phyloP scores from a whole-genome alignment of 768 basidiomycete species.

The Mycena latifolia region DNA sequence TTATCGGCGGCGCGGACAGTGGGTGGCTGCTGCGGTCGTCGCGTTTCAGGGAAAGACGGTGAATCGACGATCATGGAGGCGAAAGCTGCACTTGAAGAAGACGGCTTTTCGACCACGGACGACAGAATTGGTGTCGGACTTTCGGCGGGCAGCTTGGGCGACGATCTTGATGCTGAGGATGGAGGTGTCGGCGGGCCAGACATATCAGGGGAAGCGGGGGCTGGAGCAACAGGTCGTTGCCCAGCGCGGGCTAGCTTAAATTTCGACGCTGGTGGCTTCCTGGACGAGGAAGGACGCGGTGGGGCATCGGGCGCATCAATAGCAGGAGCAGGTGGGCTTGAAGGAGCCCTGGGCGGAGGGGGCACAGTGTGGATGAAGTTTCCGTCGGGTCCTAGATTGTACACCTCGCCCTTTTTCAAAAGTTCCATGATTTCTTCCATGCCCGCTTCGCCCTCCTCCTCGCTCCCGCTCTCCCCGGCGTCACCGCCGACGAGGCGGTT shows the following conservation, averaged over 20 bases:
- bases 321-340: constrained; percentile 12
- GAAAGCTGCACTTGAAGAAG: constrained; percentile 11
- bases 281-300: constrained; percentile 43
- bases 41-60: constrained; percentile 50
- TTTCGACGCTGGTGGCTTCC: constrained; percentile 57
- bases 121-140: constrained; percentile 16
- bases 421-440: constrained; percentile 64
- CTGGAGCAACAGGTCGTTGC: constrained; percentile 7
- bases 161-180: constrained; percentile 45
- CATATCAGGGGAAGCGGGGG: constrained; percentile 13
- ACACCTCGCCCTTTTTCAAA: constrained; percentile 62
- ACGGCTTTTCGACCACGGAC: constrained; percentile 32
- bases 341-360: constrained; percentile 20
- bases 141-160: constrained; percentile 47
- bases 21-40: constrained; percentile 32
- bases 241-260: constrained; percentile 60
- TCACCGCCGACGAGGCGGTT: constrained; percentile 64
- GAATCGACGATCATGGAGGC: constrained; percentile 52
- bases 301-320: constrained; percentile 29
- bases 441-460: constrained; percentile 62
- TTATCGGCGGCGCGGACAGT: constrained; percentile 31
- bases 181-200: constrained; percentile 43
- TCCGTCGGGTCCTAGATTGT: constrained; percentile 65
- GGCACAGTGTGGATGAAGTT: constrained; percentile 45
- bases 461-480: constrained; percentile 66